phyloP scores from a whole-genome alignment of 1,284 basidiomycete genomes.

The Megacollybia platyphylla region DNA sequence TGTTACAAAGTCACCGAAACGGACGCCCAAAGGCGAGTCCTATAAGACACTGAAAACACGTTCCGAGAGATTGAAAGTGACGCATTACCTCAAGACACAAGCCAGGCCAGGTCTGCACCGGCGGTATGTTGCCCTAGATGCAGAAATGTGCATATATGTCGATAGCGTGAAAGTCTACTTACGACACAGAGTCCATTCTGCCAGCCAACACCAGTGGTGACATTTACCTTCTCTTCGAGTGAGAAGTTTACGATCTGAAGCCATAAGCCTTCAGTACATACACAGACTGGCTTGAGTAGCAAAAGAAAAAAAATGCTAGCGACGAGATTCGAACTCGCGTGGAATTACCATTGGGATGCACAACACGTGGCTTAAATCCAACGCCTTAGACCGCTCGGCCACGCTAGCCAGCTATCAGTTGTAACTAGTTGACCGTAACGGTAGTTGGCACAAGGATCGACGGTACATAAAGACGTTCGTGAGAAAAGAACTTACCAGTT shows the following conservation, averaged over 20 bases:
- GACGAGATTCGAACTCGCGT: neutral
- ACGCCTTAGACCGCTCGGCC: neutral
- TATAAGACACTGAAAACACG: slow-evolving; percentile 9
- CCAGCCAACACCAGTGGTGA: slow-evolving; percentile 49
- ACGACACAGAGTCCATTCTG: slow-evolving; percentile 51
- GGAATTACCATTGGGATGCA: neutral
- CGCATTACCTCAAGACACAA: slow-evolving; percentile 45
- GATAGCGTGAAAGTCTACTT: slow-evolving; percentile 14
- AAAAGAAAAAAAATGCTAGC: slow-evolving; percentile 1
- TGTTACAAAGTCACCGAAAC: slow-evolving; percentile 41
- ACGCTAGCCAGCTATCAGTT: neutral
- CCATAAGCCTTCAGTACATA: neutral
- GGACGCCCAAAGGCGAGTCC: slow-evolving; percentile 44
- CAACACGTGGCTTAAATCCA: neutral
- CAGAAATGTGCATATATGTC: slow-evolving; percentile 12
- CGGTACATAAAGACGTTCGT: too few species aligned
- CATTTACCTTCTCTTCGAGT: slow-evolving; percentile 38
- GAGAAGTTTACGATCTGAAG: slow-evolving; percentile 26
- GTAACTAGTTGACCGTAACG: neutral
- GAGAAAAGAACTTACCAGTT: slow-evolving; percentile 20
- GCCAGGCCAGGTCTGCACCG: slow-evolving; percentile 35
- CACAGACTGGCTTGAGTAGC: too few species aligned
- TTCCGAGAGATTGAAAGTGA: neutral
- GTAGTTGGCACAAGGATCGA: neutral
- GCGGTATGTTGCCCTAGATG: slow-evolving; percentile 28